Base-by-base conservation (phyloP, 1,284 basidiomycete species). In the Pisolithus thermaeus region DNA sequence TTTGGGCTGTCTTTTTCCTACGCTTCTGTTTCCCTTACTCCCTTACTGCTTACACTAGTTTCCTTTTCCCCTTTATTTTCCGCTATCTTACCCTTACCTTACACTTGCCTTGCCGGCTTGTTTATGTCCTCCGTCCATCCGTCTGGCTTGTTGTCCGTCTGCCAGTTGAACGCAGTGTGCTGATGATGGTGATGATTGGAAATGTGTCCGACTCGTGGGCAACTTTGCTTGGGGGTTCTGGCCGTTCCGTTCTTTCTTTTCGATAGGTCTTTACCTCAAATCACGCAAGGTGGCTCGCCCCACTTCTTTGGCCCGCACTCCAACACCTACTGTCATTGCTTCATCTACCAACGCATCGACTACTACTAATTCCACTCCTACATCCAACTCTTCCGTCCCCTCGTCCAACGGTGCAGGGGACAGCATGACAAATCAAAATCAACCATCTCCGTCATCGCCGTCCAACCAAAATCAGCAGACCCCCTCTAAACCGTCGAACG, bases 241-340 rank as follows among this genome's bases (percentile, higher is more conserved):
- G 53, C 63, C 54, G 32, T 35, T 12, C 12, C 12, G 32, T 12
- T 35, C 12, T 68, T 61, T 59, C 63, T 63, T 55, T 58, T 59
- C 59, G 53, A 49, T 71, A 84, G 83, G 82, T 61, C 79, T 83
- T 62, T 83, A 83, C 74, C 79, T 80, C 72, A 84, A 84, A 75
- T 79, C 81, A 56, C 76, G 80, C 64, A 76, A 78, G 63, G 76
- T 79, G 65, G 75, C 78, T 52, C 78, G 80, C 50, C 76, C 76
- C 53, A 72, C 72, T 23, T 70, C 76, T 45, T 68, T 77, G 56
- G 76, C 75, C 38, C 63, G 72, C 49, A 63, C 70, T 52, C 69
- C 67, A 62, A 66, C 63, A 54, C 63, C 67, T 56, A 69, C 58
- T 57, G 52, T 46, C 49, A 56, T 53, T 46, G 60, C 58, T 55